These are phyloP conservation scores for Botrytis pseudocinerea DNA, from an alignment of 2,329 filamentous ascomycete species.

Conservation along the genomic window DNA sequence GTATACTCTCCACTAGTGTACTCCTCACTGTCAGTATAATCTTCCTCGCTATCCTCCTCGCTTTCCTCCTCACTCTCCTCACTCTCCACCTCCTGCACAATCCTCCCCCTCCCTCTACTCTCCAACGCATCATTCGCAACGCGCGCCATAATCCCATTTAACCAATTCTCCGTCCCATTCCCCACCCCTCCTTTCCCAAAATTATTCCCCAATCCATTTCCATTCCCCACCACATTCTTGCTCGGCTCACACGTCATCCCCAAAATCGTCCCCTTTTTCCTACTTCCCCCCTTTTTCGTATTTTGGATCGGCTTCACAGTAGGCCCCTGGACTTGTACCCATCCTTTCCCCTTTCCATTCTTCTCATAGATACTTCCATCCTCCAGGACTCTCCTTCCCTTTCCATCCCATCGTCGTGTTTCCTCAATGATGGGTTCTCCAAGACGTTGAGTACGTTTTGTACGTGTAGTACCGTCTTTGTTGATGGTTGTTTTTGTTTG, in stretches of 20 bases:
- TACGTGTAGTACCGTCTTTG: conserved; percentile 21
- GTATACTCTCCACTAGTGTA: conserved; percentile 19
- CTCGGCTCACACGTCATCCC: conserved; percentile 20
- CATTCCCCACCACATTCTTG: conserved; percentile 5
- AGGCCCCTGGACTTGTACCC: conserved; percentile 17
- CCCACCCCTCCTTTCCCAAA: conserved; percentile 19
- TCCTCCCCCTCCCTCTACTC: conserved; percentile 15
- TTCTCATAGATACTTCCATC: conserved; percentile 24
- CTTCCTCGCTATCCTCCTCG: conserved; percentile 14
- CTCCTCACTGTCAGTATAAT: conserved; percentile 21
- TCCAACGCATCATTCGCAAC: conserved; percentile 21
- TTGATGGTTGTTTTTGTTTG: conserved; percentile 15
- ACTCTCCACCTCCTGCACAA: conserved; percentile 17
- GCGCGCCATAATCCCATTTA: conserved; percentile 20
- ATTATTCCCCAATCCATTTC: conserved; percentile 14
- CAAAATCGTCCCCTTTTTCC: conserved; percentile 19
- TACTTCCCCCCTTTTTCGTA: not conserved
- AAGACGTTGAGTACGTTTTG: conserved; percentile 16
- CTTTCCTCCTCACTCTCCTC: not conserved
- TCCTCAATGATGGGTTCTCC: conserved; percentile 22
- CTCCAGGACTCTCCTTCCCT: conserved; percentile 17
- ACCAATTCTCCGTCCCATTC: not conserved
- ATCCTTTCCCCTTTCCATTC: conserved; percentile 22
- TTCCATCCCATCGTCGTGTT: conserved; percentile 22
- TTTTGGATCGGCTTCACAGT: conserved; percentile 11